phyloP scores from a whole-genome alignment of 139 green algal genomes.

The Helicosporidium sp. region DNA sequence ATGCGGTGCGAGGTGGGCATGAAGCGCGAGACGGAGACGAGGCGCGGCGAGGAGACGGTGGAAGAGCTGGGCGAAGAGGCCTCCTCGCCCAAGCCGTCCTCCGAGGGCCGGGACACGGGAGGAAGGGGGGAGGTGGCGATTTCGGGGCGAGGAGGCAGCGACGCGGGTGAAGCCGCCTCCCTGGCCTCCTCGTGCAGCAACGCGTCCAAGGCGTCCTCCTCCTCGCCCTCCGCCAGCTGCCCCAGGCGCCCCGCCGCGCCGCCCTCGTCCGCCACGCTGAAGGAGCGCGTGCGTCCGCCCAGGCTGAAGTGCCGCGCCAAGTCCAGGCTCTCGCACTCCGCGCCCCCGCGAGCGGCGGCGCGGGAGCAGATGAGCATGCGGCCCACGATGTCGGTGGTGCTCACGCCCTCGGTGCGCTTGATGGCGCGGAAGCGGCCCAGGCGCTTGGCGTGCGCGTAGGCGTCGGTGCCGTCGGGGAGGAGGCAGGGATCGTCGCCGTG shows the following conservation, averaged over 20 bases:
- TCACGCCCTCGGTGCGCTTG: conserved; percentile 94
- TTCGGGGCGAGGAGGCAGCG: no score
- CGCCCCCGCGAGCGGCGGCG: conserved; percentile 27
- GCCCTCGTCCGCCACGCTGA: neutral
- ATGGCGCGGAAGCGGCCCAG: conserved; percentile 78
- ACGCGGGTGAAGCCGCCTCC: no score
- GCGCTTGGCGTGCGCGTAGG: conserved; percentile 82
- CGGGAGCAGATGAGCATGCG: conserved; percentile 83
- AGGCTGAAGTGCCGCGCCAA: conserved; percentile 18
- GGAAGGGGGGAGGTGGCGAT: neutral
- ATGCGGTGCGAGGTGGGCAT: conserved; percentile 81
- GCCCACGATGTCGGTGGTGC: conserved; percentile 94
- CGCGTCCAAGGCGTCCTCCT: no score
- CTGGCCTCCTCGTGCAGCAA: no score
- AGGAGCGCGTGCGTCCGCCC: conserved; percentile 2
- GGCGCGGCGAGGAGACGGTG: neutral
- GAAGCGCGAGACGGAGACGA: conserved; percentile 45
- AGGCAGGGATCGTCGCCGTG: conserved; percentile 97
- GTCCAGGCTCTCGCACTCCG: neutral
- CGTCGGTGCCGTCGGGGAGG: conserved; percentile 90
- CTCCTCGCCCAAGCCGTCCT: neutral
- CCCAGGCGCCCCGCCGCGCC: no score
- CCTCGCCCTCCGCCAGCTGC: no score
- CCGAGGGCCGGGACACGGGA: neutral
- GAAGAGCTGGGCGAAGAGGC: neutral